These are phyloP conservation scores for Ophiosphaerella korrae DNA, from an alignment of 2,329 filamentous ascomycete genomes.

Conservation along the genomic window DNA sequence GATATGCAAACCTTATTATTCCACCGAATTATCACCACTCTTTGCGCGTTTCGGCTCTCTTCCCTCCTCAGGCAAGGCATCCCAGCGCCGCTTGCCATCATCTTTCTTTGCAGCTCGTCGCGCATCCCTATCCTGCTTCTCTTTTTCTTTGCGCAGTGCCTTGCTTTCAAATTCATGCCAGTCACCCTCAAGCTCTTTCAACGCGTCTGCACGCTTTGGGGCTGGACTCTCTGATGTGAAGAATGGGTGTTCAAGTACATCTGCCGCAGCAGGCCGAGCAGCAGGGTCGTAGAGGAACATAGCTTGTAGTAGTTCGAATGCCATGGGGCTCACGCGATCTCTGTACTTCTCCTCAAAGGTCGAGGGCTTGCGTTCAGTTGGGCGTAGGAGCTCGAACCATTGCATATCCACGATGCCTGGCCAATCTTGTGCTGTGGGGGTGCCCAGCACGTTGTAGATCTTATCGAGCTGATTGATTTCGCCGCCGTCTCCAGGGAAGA, in stretches of 20 bases:
- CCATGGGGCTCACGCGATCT: conserved; percentile 75
- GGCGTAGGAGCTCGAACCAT: conserved; percentile 92
- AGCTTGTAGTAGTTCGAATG: conserved; percentile 77
- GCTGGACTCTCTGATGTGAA: conserved; percentile 82
- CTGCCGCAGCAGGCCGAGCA: conserved; percentile 79
- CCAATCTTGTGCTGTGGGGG: conserved; percentile 84
- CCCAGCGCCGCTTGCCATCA: conserved; percentile 41
- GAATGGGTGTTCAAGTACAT: conserved; percentile 86
- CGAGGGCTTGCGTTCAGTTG: conserved; percentile 72
- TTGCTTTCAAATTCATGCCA: conserved; percentile 99
- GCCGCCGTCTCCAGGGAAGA: conserved; percentile 94
- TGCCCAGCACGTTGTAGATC: conserved; percentile 91
- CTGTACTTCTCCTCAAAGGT: conserved; percentile 84
- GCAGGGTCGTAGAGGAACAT: conserved; percentile 92
- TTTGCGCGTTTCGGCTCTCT: conserved; percentile 41
- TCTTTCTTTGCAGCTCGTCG: conserved; percentile 45
- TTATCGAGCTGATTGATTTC: conserved; percentile 96
- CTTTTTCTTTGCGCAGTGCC: conserved; percentile 86
- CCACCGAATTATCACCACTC: conserved; percentile 25
- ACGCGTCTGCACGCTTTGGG: conserved; percentile 78
- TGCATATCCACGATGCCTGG: conserved; percentile 90
- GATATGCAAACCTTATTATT: neutral
- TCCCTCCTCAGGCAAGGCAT: conserved; percentile 35
- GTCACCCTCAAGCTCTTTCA: conserved; percentile 83
- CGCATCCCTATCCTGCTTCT: conserved; percentile 66